Evolutionary conservation across 1,284 basidiomycete species (phyloP).

Genomic region (Boletus coffeatus): DNA sequence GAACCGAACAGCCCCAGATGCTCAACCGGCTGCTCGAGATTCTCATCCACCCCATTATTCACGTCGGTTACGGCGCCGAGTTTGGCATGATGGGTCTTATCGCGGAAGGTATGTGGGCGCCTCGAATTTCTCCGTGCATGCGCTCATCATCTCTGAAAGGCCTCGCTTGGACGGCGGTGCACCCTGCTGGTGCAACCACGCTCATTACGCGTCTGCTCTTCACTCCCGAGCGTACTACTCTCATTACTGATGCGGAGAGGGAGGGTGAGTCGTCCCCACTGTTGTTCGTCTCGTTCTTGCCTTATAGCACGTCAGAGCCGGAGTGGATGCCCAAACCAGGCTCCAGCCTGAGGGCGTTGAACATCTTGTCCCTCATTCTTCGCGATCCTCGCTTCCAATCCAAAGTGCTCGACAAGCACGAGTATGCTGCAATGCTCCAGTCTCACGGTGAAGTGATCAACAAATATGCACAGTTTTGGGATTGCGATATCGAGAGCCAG

Average conservation of each 20-base stretch:
- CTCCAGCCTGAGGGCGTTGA: conserved; percentile 32
- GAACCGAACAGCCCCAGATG: conserved; percentile 46
- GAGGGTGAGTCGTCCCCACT: conserved; percentile 10
- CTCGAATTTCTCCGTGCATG: neutral
- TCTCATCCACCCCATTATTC: conserved; percentile 61
- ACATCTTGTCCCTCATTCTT: conserved; percentile 35
- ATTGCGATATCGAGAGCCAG: conserved; percentile 24
- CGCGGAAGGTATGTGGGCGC: conserved; percentile 46
- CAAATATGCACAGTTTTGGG: conserved; percentile 30
- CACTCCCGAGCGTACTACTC: conserved; percentile 20
- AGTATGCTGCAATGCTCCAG: conserved; percentile 28
- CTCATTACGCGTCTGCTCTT: conserved; percentile 29
- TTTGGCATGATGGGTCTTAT: conserved; percentile 58
- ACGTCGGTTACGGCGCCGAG: conserved; percentile 58
- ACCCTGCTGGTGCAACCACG: conserved; percentile 29
- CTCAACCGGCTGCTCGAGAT: conserved; percentile 53
- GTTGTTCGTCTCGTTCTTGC: neutral
- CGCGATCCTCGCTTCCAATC: conserved; percentile 30
- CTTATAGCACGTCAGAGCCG: neutral
- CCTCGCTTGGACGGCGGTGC: conserved; percentile 41
- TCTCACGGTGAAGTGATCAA: conserved; percentile 29
- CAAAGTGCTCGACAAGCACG: conserved; percentile 25
- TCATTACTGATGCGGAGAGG: conserved; percentile 26
- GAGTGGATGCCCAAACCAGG: conserved; percentile 23
- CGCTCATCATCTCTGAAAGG: conserved; percentile 25